phyloP scores from a whole-genome alignment of 2,329 filamentous ascomycete genomes.

The Stachybotrys chartarum region DNA sequence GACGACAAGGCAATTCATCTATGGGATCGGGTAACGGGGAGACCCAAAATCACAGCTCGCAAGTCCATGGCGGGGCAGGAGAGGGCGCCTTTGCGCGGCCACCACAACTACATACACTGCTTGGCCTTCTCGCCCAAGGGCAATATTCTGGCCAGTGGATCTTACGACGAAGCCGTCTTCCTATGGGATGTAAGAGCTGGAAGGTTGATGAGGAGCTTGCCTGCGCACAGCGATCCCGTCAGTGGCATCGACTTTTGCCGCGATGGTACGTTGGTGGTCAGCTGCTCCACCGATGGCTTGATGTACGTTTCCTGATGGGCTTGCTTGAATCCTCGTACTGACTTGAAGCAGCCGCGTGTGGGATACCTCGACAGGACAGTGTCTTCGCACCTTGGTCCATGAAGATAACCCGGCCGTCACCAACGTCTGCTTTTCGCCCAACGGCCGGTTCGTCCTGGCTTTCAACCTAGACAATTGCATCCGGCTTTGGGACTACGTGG shows the following conservation, averaged over 20 bases:
- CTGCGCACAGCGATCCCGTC: constrained; percentile 92
- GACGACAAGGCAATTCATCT: constrained; percentile 95
- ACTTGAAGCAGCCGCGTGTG: constrained; percentile 57
- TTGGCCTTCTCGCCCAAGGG: constrained; percentile 96
- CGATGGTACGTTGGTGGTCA: constrained; percentile 87
- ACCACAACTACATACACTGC: constrained; percentile 94
- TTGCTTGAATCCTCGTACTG: neutral
- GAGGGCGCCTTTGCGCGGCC: constrained; percentile 62
- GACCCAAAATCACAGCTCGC: constrained; percentile 41
- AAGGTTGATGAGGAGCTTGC: constrained; percentile 79
- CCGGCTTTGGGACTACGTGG: constrained; percentile 90
- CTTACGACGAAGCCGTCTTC: constrained; percentile 95
- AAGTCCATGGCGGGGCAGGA: constrained; percentile 29
- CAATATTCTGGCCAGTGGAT: constrained; percentile 91
- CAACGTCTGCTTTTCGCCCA: constrained; percentile 86
- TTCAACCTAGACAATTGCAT: constrained; percentile 88
- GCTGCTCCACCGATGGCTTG: constrained; percentile 83
- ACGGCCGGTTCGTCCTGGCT: constrained; percentile 86
- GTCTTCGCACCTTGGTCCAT: constrained; percentile 87
- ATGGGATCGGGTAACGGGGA: constrained; percentile 68
- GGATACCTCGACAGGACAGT: constrained; percentile 94
- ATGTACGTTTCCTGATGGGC: constrained; percentile 47
- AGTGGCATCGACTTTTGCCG: constrained; percentile 87
- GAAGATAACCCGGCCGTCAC: constrained; percentile 91
- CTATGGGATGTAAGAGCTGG: constrained; percentile 92